Conservation (phyloP, 1,139 yeast genomes). For the Yamadazyma siamensis region DNA sequence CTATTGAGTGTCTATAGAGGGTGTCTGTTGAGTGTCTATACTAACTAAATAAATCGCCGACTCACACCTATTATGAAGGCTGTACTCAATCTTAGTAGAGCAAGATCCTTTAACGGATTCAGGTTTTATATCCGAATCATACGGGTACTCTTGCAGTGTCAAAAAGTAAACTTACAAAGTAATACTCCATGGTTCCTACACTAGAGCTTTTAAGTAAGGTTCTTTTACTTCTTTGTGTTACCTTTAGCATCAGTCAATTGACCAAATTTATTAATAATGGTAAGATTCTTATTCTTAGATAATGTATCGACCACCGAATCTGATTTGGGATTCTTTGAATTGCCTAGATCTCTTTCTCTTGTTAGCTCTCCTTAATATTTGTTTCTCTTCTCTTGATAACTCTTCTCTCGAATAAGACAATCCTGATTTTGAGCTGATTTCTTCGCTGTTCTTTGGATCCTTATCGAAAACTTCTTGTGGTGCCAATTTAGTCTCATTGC, state of each 20-base stretch:
- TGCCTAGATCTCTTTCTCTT: constrained; percentile 75
- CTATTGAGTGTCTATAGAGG: no score
- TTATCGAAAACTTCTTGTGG: constrained; percentile 88
- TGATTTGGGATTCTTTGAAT: constrained; percentile 29
- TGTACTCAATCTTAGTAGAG: no score
- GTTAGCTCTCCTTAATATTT: constrained; percentile 78
- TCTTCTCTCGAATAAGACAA: constrained; percentile 81
- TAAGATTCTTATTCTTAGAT: constrained; percentile 70
- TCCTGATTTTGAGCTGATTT: constrained; percentile 76
- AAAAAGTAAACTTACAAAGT: no score
- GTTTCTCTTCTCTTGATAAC: constrained; percentile 81
- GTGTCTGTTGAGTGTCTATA: no score
- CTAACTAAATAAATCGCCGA: no score
- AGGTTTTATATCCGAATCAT: no score
- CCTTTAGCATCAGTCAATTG: constrained; percentile 73
- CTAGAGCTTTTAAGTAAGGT: constrained; percentile 23
- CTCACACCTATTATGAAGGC: no score
- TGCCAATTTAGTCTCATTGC: constrained; percentile 75
- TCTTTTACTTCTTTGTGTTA: constrained; percentile 46
- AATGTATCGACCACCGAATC: constrained; percentile 66
- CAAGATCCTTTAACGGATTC: no score
- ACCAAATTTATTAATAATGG: constrained; percentile 77
- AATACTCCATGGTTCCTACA: no score
- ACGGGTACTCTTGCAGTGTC: no score
- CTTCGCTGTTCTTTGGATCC: constrained; percentile 46